Percentiles rank a stretch among this genome's conserved stretches.
These are phyloP conservation scores for Komagataella pastoris DNA, from an alignment of 805 yeast species.

Conservation along the genomic window DNA sequence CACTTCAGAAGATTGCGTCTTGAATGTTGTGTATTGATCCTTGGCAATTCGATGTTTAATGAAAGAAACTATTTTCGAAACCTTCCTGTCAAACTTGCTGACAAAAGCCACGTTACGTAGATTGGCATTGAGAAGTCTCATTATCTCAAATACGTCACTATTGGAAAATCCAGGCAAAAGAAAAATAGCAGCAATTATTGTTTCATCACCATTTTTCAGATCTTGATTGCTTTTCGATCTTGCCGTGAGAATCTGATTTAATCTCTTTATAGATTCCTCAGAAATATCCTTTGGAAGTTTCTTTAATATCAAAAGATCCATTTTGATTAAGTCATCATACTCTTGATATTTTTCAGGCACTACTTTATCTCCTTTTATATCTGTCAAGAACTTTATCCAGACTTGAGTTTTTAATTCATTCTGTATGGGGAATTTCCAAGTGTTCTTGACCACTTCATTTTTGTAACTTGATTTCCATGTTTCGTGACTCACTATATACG, in stretches of 20 bases:
- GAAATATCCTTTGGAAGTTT: background rate
- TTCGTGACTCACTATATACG: conserved; percentile 14
- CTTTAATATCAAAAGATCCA: conserved; percentile 1
- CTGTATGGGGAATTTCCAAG: conserved; percentile 11
- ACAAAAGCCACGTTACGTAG: background rate
- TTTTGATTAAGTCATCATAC: conserved; percentile 2
- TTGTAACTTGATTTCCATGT: conserved; percentile 12
- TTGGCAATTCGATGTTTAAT: background rate
- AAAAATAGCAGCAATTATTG: conserved; percentile 1
- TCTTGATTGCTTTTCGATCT: conserved; percentile 1
- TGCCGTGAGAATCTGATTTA: background rate
- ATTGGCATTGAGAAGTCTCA: conserved; percentile 1
- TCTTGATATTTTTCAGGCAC: background rate
- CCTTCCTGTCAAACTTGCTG: conserved; percentile 1
- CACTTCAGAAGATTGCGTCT: conserved; percentile 1
- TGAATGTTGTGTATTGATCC: background rate
- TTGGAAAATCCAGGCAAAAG: background rate
- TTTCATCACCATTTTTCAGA: conserved; percentile 1
- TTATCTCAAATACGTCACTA: background rate
- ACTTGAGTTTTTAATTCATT: background rate
- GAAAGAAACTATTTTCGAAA: background rate
- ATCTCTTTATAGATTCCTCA: background rate
- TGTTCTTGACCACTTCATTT: conserved; percentile 19
- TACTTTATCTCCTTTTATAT: conserved; percentile 1
- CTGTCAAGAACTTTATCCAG: conserved; percentile 1